phyloP scores from a whole-genome alignment of 2,329 filamentous ascomycete species.

The Exophiala oligosperma region DNA sequence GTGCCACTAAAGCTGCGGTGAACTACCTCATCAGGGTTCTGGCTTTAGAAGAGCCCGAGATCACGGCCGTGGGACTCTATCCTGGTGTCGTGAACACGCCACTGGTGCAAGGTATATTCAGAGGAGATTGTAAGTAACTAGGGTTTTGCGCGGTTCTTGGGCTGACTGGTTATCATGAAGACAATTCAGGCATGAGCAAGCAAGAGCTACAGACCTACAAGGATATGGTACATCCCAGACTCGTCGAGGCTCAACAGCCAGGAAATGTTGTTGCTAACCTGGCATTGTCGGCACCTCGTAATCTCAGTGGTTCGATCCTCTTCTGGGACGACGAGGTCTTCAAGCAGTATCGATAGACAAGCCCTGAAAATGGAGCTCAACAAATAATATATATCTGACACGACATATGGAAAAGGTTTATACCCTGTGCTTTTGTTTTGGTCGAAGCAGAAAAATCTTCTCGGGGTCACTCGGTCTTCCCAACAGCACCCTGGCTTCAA shows the following conservation, averaged over 20 bases:
- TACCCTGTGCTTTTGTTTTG: neutral
- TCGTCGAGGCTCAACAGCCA: constrained; percentile 7
- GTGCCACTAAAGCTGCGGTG: constrained; percentile 76
- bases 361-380: neutral
- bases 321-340: constrained; percentile 6
- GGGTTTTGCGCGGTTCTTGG: neutral
- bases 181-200: constrained; percentile 3
- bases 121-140: constrained; percentile 3
- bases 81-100: constrained; percentile 83
- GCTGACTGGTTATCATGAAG: neutral
- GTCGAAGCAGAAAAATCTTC: neutral
- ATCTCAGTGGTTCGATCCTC: neutral
- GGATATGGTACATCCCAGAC: neutral
- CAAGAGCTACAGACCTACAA: constrained; percentile 3
- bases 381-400: neutral
- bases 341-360: neutral
- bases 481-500: constrained; percentile 2
- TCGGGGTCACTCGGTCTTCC: constrained; percentile 3
- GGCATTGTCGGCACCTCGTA: neutral
- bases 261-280: constrained; percentile 2
- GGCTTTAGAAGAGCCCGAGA: constrained; percentile 71
- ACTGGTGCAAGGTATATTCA: constrained; percentile 53
- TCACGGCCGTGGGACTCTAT: constrained; percentile 69
- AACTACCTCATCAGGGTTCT: constrained; percentile 76
- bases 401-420: neutral